Evolutionary conservation across 1,284 basidiomycete genomes (phyloP), one percentile per base, ranked within the genome.

Genomic region (Gomphus bonarii): DNA sequence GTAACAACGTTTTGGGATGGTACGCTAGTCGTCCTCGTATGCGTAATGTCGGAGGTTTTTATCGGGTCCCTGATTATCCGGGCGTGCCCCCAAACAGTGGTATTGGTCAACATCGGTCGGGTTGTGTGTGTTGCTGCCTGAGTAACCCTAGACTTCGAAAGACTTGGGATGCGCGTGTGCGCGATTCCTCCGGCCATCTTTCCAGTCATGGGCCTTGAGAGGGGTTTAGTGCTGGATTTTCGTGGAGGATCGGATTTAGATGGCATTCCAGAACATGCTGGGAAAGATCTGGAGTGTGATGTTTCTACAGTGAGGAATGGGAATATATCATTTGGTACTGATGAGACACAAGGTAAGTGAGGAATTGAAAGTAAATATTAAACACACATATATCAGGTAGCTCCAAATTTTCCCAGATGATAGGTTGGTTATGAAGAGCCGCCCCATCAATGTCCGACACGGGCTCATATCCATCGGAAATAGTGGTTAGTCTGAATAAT

Each of bases 401-500:
- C 30, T 54, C 52, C 11, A 54, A n/a, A 3, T 33, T 51, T 28
- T 42, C 42, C 52, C 52, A 54, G 16, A 40, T 12, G 18, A 31
- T 3, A n/a, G 22, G n/a, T 10, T 20, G 22, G 5, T 8, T 16
- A 18, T 40, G 40, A 8, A 33, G 22, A 12, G 28, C 52, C 12
- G n/a, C 38, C 22, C 31, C 11, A n/a, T 42, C 28, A 30, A 22
- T n/a, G 9, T 43, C 52, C 10, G 36, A 25, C 7, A 44, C 11
- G 11, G 38, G 38, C 28, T 42, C 10, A 54, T 28, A 44, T 9
- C 44, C 52, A 20, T 28, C 20, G 18, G 7, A 14, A n/a, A 54
- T 30, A 16, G 52, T 25, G 12, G n/a, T 12, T 9, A 18, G 3
- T n/a, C 40, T 54, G 28, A 54, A 54, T 25, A 77, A 65, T 1